These are phyloP conservation scores for Daldinia eschscholtzii DNA, from an alignment of 2,329 filamentous ascomycete genomes.

Conservation along the genomic window DNA sequence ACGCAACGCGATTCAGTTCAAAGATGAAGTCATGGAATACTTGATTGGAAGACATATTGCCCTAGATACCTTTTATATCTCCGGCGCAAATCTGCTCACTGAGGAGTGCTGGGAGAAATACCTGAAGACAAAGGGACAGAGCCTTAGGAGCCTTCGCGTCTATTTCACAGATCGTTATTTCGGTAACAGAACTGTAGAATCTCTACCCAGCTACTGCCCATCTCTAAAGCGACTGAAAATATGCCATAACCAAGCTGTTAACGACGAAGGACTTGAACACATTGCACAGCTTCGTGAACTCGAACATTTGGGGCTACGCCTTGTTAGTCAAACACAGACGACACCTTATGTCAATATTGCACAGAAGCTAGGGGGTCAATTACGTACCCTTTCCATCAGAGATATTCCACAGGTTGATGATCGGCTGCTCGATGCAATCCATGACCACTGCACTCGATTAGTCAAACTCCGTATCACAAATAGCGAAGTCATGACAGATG, in stretches of 20 bases:
- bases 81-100: slow-evolving; percentile 86
- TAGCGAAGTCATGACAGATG: slow-evolving; percentile 81
- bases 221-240: slow-evolving; percentile 82
- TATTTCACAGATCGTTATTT: slow-evolving; percentile 89
- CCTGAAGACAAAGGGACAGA: slow-evolving; percentile 73
- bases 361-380: slow-evolving; percentile 68
- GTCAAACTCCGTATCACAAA: slow-evolving; percentile 84
- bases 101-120: slow-evolving; percentile 80
- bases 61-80: slow-evolving; percentile 81
- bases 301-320: slow-evolving; percentile 80
- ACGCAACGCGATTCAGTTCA: slow-evolving; percentile 91
- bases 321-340: slow-evolving; percentile 68
- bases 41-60: slow-evolving; percentile 77
- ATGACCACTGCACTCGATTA: slow-evolving; percentile 75
- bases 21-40: slow-evolving; percentile 85
- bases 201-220: slow-evolving; percentile 74
- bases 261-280: slow-evolving; percentile 72
- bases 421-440: slow-evolving; percentile 76
- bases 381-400: slow-evolving; percentile 84
- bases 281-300: slow-evolving; percentile 74
- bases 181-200: slow-evolving; percentile 74
- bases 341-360: slow-evolving; percentile 73
- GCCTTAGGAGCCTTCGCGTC: slow-evolving; percentile 78
- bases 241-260: slow-evolving; percentile 81
- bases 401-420: slow-evolving; percentile 76